Conservation (phyloP, 805 yeast species). For the Metschnikowia lachancei region DNA sequence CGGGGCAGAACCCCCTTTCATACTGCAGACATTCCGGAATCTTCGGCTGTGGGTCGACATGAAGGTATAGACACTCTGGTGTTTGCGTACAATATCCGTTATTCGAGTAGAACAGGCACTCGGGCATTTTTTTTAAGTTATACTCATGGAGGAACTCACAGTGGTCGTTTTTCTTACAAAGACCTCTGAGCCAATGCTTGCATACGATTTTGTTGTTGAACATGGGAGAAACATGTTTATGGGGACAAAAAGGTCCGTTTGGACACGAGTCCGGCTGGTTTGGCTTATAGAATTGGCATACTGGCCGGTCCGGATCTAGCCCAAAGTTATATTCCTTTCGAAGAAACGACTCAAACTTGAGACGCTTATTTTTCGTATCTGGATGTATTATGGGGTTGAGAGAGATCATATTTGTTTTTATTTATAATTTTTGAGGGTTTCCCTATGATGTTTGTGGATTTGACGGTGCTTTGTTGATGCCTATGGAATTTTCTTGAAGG, state of each 20-base stretch:
- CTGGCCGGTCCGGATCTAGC: slow-evolving; percentile 79
- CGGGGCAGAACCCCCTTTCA: slow-evolving; percentile 85
- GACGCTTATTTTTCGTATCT: slow-evolving; percentile 35
- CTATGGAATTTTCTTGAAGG: neutral
- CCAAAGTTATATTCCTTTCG: slow-evolving; percentile 78
- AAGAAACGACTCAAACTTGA: slow-evolving; percentile 79
- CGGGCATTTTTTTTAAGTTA: slow-evolving; percentile 93
- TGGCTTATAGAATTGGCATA: slow-evolving; percentile 68
- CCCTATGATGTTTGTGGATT: neutral
- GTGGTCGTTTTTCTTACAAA: slow-evolving; percentile 93
- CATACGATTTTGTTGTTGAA: slow-evolving; percentile 70
- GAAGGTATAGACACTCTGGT: slow-evolving; percentile 90
- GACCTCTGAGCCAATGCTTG: slow-evolving; percentile 96
- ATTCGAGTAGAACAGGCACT: slow-evolving; percentile 82
- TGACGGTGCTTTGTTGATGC: neutral
- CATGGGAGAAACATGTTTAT: slow-evolving; percentile 69
- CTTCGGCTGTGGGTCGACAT: slow-evolving; percentile 83
- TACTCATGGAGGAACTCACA: slow-evolving; percentile 97
- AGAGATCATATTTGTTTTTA: slow-evolving; percentile 28
- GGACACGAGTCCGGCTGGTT: slow-evolving; percentile 71
- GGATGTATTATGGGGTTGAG: slow-evolving; percentile 42
- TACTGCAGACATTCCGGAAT: slow-evolving; percentile 87
- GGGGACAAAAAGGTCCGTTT: slow-evolving; percentile 77
- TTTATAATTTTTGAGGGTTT: neutral
- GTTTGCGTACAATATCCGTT: slow-evolving; percentile 86